Evolutionary conservation across 2,329 filamentous ascomycete species (phyloP).

Genomic region (Talaromyces sp.): DNA sequence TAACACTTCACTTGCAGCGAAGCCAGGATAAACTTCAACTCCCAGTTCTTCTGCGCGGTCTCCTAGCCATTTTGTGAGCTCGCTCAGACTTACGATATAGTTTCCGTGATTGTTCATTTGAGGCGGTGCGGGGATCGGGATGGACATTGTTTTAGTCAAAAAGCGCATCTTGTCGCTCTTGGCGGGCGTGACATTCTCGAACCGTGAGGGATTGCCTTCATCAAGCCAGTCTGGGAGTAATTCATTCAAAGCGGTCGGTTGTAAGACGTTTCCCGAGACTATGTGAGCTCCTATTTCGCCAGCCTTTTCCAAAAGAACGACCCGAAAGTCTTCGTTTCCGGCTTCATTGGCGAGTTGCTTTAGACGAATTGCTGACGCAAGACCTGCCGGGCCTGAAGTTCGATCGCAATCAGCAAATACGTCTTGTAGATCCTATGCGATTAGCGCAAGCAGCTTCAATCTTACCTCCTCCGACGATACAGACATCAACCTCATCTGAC

Average conservation of each 20-base stretch:
- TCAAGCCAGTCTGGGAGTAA: constrained; percentile 90
- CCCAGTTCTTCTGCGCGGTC: constrained; percentile 95
- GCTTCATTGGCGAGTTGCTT: constrained; percentile 94
- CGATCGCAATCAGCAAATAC: not conserved
- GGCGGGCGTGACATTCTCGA: constrained; percentile 81
- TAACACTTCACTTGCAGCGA: constrained; percentile 87
- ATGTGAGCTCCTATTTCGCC: constrained; percentile 94
- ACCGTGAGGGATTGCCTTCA: constrained; percentile 81
- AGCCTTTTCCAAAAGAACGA: constrained; percentile 89
- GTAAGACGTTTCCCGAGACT: constrained; percentile 89
- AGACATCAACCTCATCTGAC: constrained; percentile 90
- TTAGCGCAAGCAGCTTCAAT: not conserved
- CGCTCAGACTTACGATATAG: constrained; percentile 93
- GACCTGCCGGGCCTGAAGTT: constrained; percentile 70
- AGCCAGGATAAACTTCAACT: constrained; percentile 94
- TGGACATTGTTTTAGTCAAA: constrained; percentile 72
- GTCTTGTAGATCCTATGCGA: not conserved
- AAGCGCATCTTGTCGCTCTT: constrained; percentile 87
- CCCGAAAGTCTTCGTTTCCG: constrained; percentile 92
- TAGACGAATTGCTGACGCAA: constrained; percentile 86
- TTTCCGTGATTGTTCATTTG: constrained; percentile 99
- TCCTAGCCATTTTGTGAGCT: constrained; percentile 92
- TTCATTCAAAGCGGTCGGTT: constrained; percentile 83
- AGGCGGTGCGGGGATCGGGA: constrained; percentile 81
- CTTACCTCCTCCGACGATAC: constrained; percentile 83